A percentile compares a stretch with the other conserved stretches of the same genome.
Conservation (phyloP, 164 flowering plant species). For the Chimonanthus salicifolius region DNA sequence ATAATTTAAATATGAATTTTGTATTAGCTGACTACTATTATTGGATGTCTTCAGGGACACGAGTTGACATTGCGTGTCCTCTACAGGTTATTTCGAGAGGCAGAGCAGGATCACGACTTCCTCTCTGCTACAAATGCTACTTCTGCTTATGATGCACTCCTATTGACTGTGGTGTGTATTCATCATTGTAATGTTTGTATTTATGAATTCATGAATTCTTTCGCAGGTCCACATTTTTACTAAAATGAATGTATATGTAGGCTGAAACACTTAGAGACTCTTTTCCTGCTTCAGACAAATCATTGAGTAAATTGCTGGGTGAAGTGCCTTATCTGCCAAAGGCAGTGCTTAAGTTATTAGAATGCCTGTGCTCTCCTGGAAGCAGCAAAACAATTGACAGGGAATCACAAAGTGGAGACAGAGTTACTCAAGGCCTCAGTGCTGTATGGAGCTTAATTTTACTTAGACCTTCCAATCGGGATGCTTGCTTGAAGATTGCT, state of each 20-base stretch:
- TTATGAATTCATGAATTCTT: neutral
- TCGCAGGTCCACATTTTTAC: neutral
- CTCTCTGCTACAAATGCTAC: constrained; percentile 85
- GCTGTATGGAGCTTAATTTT: constrained; percentile 84
- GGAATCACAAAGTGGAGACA: constrained; percentile 74
- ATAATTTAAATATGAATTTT: neutral
- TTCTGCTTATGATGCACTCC: constrained; percentile 75
- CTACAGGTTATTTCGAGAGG: constrained; percentile 77
- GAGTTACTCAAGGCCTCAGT: constrained; percentile 96
- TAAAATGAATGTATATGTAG: constrained; percentile 30
- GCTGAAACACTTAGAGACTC: constrained; percentile 86
- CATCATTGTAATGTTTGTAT: constrained; percentile 2
- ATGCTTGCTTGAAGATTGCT: constrained; percentile 77
- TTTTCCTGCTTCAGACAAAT: constrained; percentile 94
- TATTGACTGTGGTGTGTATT: constrained; percentile 69
- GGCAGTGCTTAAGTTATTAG: constrained; percentile 58
- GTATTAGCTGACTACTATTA: constrained; percentile 10
- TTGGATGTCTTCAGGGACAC: constrained; percentile 74
- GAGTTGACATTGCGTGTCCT: constrained; percentile 97
- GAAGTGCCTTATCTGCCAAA: constrained; percentile 89
- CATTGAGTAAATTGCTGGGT: constrained; percentile 73
- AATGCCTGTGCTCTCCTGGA: constrained; percentile 78
- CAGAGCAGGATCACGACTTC: constrained; percentile 81
- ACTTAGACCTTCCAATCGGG: constrained; percentile 80
- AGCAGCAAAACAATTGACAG: constrained; percentile 43